Evolutionary conservation across 2,329 filamentous ascomycete species (phyloP).

Genomic region (Apiospora hydei): DNA sequence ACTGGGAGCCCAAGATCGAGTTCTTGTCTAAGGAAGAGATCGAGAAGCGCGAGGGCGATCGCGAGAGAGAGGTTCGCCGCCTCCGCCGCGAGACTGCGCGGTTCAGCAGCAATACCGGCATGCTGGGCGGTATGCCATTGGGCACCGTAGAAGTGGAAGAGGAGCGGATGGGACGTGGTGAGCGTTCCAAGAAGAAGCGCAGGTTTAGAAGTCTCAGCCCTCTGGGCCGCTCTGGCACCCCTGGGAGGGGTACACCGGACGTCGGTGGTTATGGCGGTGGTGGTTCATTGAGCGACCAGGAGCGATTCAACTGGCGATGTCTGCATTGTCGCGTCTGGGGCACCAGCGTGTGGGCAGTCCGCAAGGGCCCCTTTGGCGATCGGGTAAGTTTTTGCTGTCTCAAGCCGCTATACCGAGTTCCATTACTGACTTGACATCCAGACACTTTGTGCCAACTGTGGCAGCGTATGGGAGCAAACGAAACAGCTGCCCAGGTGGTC

Average conservation of each 20-base stretch:
- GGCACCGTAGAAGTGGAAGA: slow-evolving; percentile 66
- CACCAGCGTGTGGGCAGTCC: slow-evolving; percentile 90
- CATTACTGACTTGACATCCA: slow-evolving; percentile 45
- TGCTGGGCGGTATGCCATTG: slow-evolving; percentile 77
- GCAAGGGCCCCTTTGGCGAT: slow-evolving; percentile 86
- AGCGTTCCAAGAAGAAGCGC: slow-evolving; percentile 94
- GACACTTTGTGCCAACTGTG: slow-evolving; percentile 94
- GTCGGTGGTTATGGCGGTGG: slow-evolving; percentile 73
- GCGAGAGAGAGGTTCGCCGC: slow-evolving; percentile 87
- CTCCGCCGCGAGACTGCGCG: slow-evolving; percentile 89
- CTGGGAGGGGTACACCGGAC: slow-evolving; percentile 82
- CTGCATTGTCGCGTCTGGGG: slow-evolving; percentile 88
- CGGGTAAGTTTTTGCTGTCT: slow-evolving; percentile 65
- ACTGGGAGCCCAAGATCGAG: slow-evolving; percentile 86
- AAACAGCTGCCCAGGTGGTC: slow-evolving; percentile 82
- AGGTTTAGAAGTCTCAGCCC: slow-evolving; percentile 90
- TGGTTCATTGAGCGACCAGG: slow-evolving; percentile 74
- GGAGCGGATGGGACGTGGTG: slow-evolving; percentile 88
- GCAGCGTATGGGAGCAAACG: slow-evolving; percentile 86
- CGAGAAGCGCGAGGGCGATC: slow-evolving; percentile 93
- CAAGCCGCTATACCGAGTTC: slow-evolving; percentile 16
- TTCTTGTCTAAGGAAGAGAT: slow-evolving; percentile 92
- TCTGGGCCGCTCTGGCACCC: slow-evolving; percentile 70
- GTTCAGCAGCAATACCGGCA: slow-evolving; percentile 86
- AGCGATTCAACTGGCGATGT: slow-evolving; percentile 87